Percentiles rank a stretch among this genome's conserved stretches.
Evolutionary conservation across 305 asterid species (phyloP).

Genomic region (Solanum hybrid): DNA sequence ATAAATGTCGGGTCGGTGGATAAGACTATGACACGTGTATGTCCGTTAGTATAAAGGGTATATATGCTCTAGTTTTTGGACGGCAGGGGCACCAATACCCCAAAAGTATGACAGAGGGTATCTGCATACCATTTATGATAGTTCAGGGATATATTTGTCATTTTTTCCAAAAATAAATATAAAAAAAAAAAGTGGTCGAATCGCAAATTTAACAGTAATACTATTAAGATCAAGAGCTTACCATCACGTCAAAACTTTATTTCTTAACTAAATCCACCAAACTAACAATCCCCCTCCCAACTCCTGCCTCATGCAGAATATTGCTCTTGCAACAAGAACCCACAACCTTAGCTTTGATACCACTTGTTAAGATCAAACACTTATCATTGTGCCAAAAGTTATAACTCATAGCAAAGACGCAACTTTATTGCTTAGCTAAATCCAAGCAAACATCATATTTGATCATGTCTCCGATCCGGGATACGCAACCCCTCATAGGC

Average conservation of each 20-base stretch:
- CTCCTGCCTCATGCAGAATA: background rate
- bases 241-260: background rate
- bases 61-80: too few relatives aligned
- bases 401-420: too few relatives aligned
- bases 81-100: too few relatives aligned
- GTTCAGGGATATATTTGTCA: too few relatives aligned
- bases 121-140: too few relatives aligned
- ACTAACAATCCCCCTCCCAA: background rate
- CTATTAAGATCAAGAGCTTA: background rate
- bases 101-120: too few relatives aligned
- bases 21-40: too few relatives aligned
- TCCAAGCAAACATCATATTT: background rate
- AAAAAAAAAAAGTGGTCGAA: background rate
- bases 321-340: background rate
- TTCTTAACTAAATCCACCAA: too few relatives aligned
- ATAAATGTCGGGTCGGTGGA: too few relatives aligned
- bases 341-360: background rate
- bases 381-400: background rate
- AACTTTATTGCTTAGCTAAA: background rate
- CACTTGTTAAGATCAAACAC: background rate
- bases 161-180: background rate
- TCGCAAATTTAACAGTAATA: background rate
- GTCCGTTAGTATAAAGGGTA: too few relatives aligned
- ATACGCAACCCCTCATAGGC: background rate
- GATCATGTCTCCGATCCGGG: background rate